phyloP scores from a whole-genome alignment of 177 flowering plant species.

The Telopea speciosissima region DNA sequence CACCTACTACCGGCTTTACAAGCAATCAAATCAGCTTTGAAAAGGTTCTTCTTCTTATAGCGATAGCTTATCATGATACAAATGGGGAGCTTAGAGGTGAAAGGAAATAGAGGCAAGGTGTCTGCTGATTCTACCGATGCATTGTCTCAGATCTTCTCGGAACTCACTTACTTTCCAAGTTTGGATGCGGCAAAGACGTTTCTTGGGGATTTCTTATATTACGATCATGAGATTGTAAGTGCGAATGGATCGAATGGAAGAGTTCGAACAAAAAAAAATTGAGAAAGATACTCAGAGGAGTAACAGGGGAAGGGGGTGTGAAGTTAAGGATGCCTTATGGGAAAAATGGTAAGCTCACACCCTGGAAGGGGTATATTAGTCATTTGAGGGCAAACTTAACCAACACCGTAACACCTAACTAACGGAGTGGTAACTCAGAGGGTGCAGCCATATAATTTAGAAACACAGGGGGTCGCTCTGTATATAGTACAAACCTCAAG shows the following conservation, averaged over 20 bases:
- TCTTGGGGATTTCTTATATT: slow-evolving; percentile 41
- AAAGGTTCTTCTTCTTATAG: slow-evolving; percentile 64
- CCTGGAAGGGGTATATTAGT: no score
- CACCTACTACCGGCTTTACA: slow-evolving; percentile 74
- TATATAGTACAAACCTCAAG: no score
- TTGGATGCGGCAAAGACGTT: slow-evolving; percentile 95
- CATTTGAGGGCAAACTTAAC: no score
- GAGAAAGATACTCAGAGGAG: neutral
- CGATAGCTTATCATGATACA: slow-evolving; percentile 51
- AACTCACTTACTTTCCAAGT: slow-evolving; percentile 81
- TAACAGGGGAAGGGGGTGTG: no score
- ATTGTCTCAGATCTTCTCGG: slow-evolving; percentile 54
- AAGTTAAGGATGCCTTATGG: no score
- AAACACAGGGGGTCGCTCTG: no score
- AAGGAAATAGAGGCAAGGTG: slow-evolving; percentile 27
- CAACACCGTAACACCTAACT: no score
- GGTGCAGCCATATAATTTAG: no score
- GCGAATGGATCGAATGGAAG: neutral
- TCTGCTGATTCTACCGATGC: slow-evolving; percentile 33
- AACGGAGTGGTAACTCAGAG: no score
- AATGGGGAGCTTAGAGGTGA: slow-evolving; percentile 83
- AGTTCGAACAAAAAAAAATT: neutral
- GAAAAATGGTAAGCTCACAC: no score
- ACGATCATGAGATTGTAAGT: slow-evolving; percentile 7
- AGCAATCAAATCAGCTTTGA: slow-evolving; percentile 63